Base-by-base conservation (phyloP, 345 rosid genomes). In the Eucalyptus erythrocorys region DNA sequence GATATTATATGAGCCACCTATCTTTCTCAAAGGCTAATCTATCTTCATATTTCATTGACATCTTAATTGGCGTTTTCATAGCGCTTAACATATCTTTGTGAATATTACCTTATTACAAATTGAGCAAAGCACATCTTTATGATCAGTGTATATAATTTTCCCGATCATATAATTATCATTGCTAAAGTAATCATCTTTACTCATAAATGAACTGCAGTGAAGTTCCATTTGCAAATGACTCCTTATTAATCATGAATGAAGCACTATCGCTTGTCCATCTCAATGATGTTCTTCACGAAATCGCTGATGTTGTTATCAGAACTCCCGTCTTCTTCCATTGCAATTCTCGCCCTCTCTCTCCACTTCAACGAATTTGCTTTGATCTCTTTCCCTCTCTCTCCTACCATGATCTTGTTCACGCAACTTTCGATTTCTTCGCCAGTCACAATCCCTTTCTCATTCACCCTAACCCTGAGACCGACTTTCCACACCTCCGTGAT, bases 401-500 rank as follows among this genome's bases (percentile, higher is more conserved):
- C 95, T 37, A 90, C 94, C 95, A 93, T 93, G 17, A 95, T 89
- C 89, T 93, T 93, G 91, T 89, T 86, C 32, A 93, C 85, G 51
- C 96, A 93, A 51, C 64, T 76, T 87, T 86, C 93, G 24, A 94
- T 90, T 86, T 93, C 96, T 16, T 94, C 94, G 61, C 91, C 94
- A 11, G 76, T 87, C 43, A 92, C 92, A 42, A 91, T 59, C 13
- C 94, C 93, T 24, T 92, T 90, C 30, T 85, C 92, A 48, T 93
- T 90, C 6, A 53, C 61, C 89, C 43, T 90, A 30, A 88, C 96
- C 86, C 94, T 90, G 12, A 93, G 49, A 50, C 96, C 96, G 32
- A 92, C 90, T 89, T 92, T 86, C 97, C 95, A 95, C 49, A 95
- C 95, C 89, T 94, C 95, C 12, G 85, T 89, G 55, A 94, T 87